These are phyloP conservation scores for Solanum acaule DNA, from an alignment of 257 asterid genomes.

Conservation along the genomic window DNA sequence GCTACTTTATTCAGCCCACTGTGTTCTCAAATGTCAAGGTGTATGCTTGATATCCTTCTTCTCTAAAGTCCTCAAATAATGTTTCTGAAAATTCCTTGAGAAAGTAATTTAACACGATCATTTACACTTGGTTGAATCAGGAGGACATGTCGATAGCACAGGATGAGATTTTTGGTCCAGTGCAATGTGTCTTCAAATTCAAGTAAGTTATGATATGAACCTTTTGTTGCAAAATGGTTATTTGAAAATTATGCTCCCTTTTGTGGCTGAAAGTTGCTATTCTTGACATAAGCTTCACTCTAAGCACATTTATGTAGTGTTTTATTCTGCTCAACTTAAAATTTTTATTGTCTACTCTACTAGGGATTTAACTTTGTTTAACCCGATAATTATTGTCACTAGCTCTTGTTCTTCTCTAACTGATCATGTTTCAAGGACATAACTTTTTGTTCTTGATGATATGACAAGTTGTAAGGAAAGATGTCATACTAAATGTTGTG, in stretches of 20 bases:
- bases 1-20: slow-evolving; percentile 68
- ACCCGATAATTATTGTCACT: neutral
- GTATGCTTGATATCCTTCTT: neutral
- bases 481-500: neutral
- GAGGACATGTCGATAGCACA: slow-evolving; percentile 65
- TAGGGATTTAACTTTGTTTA: neutral
- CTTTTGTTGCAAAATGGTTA: neutral
- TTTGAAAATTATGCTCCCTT: neutral
- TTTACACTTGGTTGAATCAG: slow-evolving; percentile 12
- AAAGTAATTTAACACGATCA: neutral
- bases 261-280: neutral
- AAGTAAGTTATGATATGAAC: slow-evolving; percentile 31
- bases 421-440: neutral
- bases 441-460: neutral
- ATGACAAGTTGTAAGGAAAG: neutral
- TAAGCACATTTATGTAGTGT: neutral
- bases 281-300: neutral
- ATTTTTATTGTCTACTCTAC: neutral
- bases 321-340: neutral
- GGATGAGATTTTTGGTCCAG: slow-evolving; percentile 82
- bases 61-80: neutral
- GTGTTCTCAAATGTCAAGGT: slow-evolving; percentile 79
- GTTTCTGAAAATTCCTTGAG: neutral
- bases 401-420: neutral
- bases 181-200: slow-evolving; percentile 64